Evolutionary conservation across 805 yeast species (phyloP).

Genomic region (Candida michaelii): DNA sequence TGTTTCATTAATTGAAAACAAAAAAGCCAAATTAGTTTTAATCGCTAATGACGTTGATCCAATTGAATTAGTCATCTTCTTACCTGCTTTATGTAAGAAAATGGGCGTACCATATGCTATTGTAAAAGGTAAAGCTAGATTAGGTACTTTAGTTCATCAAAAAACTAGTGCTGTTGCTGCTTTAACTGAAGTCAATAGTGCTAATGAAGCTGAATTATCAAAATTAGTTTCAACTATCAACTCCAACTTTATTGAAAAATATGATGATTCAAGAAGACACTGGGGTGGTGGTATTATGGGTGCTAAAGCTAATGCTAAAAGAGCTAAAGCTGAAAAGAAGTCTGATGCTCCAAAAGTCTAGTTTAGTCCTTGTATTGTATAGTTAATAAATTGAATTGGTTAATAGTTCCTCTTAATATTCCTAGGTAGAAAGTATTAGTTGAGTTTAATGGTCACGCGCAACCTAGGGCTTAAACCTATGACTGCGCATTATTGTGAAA

Average conservation of each 20-base stretch:
- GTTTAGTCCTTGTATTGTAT: constrained; percentile 2
- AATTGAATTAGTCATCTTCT: constrained; percentile 93
- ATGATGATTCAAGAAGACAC: constrained; percentile 95
- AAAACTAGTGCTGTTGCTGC: constrained; percentile 98
- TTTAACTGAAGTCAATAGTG: constrained; percentile 89
- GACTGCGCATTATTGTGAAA: neutral
- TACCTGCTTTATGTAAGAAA: constrained; percentile 99
- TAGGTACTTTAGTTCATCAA: constrained; percentile 95
- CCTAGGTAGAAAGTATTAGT: no score
- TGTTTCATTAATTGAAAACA: constrained; percentile 95
- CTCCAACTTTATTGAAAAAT: constrained; percentile 90
- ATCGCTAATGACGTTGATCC: constrained; percentile 99
- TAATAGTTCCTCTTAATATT: no score
- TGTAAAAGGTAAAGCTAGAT: constrained; percentile 58
- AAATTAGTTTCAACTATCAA: constrained; percentile 89
- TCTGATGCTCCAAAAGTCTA: constrained; percentile 31
- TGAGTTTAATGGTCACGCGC: neutral
- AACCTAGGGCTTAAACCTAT: neutral
- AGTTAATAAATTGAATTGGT: constrained; percentile 2
- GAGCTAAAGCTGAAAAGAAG: constrained; percentile 62
- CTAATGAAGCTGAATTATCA: constrained; percentile 93
- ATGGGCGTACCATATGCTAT: constrained; percentile 99
- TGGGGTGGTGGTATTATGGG: constrained; percentile 99
- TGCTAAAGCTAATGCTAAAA: constrained; percentile 85
- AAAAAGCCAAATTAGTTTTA: constrained; percentile 95